Percentiles rank a stretch among this genome's conserved stretches.
phyloP scores from a whole-genome alignment of 2,329 filamentous ascomycete genomes.

The Pestalotiopsis sp. region DNA sequence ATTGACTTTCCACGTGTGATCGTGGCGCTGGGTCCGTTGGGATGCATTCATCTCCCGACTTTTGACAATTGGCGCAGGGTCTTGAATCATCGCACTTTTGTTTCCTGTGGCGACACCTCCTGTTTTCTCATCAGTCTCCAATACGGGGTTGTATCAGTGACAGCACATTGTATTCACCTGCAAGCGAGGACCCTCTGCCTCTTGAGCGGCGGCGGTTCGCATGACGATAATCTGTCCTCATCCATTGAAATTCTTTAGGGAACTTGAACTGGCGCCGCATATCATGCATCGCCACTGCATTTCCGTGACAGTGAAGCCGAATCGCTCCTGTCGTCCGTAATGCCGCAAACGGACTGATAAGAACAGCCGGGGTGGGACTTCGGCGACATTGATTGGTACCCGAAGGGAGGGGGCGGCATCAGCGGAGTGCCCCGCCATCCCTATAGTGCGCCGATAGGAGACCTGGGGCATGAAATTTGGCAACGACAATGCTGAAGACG shows the following conservation, averaged over 20 bases:
- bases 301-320: neutral
- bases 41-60: constrained; percentile 14
- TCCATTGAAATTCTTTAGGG: neutral
- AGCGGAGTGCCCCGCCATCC: no score
- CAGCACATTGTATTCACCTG: neutral
- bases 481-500: no score
- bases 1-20: constrained; percentile 3
- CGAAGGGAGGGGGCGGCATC: neutral
- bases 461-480: no score
- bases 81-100: constrained; percentile 13
- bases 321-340: neutral
- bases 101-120: constrained; percentile 11
- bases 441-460: no score
- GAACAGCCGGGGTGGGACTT: neutral
- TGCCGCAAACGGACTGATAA: neutral
- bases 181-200: neutral
- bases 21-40: constrained; percentile 7
- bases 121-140: neutral
- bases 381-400: neutral
- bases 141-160: neutral
- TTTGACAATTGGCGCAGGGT: constrained; percentile 14
- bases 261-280: neutral
- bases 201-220: constrained; percentile 6
- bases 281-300: neutral
- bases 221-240: neutral